Base-by-base conservation (phyloP, 257 asterid genomes). In the Primulina tabacum region DNA sequence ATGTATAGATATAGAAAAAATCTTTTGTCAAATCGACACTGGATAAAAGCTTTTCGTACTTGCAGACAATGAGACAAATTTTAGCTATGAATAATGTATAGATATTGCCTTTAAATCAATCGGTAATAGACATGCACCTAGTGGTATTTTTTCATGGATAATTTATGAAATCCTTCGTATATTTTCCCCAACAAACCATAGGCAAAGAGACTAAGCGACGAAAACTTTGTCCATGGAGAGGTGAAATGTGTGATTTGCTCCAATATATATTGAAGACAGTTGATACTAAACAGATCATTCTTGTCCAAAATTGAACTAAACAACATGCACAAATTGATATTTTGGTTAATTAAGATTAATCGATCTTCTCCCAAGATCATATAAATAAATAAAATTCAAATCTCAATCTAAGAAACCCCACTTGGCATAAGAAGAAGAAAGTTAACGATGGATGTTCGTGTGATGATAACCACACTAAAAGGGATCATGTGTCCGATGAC, bases 21-120 rank as follows among this genome's bases (percentile, higher is more conserved):
- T 94, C 99, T 74, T 89, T 91, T 3, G 99, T 82, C 92, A 94
- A 83, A 75, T 94, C 99, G 8, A 94, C 97, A 83, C 97, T 91
- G 73, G 96, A 91, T 81, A 94, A 86, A 61, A 91, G 97, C 86
- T 94, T 94, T 88, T 84, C 91, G 89, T 94, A 94, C 95, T 97
- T 91, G 92, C 82, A 50, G 18, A 14, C 80, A 71, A 78, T 43
- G 57, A 47, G 43, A 71, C 63, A 65, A 72, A 65, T 53, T 61
- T 53, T 60, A 52, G 65, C 76, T 77, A 35, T 76, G 61, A 68
- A 29, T 57, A 10, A 29, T 38, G 67, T 21, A 47, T 52, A 28
- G 65, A 68, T 34, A 64, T 16, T 50, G 6, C 37, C 52, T 68
- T n/a, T 10, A 55, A 68, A 62, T 73, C 32, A 32, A 57, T 56